Percentiles rank a stretch among this genome's conserved stretches.
phyloP scores from a whole-genome alignment of 2,329 filamentous ascomycete genomes.

The Huntiella decipiens region DNA sequence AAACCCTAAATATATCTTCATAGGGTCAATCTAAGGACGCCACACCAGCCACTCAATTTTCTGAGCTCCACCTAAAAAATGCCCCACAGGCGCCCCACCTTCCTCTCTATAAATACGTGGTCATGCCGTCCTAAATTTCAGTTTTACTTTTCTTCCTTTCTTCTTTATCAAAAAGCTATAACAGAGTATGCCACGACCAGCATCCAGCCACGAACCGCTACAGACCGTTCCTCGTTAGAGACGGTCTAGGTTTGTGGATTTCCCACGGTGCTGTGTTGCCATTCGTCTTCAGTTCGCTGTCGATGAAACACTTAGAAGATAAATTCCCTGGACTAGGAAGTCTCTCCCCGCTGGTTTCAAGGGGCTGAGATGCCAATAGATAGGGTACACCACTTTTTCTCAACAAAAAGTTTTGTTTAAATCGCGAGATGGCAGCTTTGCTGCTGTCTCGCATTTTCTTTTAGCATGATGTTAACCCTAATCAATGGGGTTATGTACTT shows the following conservation, averaged over 20 bases:
- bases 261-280: constrained; percentile 12
- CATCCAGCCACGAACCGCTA: constrained; percentile 6
- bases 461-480: too few species aligned
- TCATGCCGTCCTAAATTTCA: background rate
- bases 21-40: background rate
- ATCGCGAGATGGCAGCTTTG: too few species aligned
- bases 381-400: constrained; percentile 10
- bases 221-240: background rate
- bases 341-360: constrained; percentile 11
- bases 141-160: constrained; percentile 10
- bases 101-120: constrained; percentile 8
- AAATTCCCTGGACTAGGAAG: constrained; percentile 12
- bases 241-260: background rate
- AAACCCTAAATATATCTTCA: background rate
- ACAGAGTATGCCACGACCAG: constrained; percentile 12
- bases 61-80: background rate
- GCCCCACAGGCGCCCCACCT: background rate
- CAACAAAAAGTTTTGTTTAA: background rate
- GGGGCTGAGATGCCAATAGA: constrained; percentile 12
- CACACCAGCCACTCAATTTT: background rate
- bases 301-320: constrained; percentile 11
- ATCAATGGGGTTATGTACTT: too few species aligned
- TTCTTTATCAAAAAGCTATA: constrained; percentile 12
- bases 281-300: constrained; percentile 10
- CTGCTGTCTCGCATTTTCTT: too few species aligned